These are phyloP conservation scores for Cyberlindnera nakhonratchasimensis DNA, from an alignment of 805 yeast genomes.

Conservation along the genomic window DNA sequence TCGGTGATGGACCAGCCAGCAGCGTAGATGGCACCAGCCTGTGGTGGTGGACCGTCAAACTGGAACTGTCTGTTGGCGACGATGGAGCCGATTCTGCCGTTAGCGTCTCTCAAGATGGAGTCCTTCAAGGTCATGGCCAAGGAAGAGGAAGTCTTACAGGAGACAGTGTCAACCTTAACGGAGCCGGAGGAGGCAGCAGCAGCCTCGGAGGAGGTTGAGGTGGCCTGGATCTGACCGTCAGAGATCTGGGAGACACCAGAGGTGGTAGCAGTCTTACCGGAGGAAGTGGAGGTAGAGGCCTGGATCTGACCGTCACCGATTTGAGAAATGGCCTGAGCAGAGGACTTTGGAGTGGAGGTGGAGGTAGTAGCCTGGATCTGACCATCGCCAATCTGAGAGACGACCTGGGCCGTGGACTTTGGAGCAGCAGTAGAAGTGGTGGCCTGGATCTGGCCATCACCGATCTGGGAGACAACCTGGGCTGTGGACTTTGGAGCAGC, in stretches of 20 bases:
- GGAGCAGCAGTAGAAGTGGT: constrained; percentile 30
- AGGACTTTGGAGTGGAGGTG: constrained; percentile 20
- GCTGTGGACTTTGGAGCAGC: constrained; percentile 12
- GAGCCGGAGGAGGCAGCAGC: constrained; percentile 4
- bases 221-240: constrained; percentile 1
- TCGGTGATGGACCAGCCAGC: constrained; percentile 59
- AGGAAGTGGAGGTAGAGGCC: constrained; percentile 21
- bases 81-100: constrained; percentile 72
- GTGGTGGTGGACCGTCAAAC: constrained; percentile 85
- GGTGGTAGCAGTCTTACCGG: constrained; percentile 18
- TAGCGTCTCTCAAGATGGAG: constrained; percentile 51
- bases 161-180: constrained; percentile 14
- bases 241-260: constrained; percentile 5
- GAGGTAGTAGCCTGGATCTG: constrained; percentile 30
- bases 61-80: constrained; percentile 84
- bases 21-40: constrained; percentile 71
- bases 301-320: constrained; percentile 20
- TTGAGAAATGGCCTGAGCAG: constrained; percentile 11
- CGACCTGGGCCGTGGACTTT: constrained; percentile 27
- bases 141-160: constrained; percentile 47
- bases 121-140: constrained; percentile 52
- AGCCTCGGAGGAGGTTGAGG: constrained; percentile 9
- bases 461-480: constrained; percentile 27
- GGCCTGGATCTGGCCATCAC: constrained; percentile 33
- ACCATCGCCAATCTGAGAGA: constrained; percentile 29